These are phyloP conservation scores for Avicennia marina DNA, from an alignment of 257 asterid genomes.

Conservation along the genomic window DNA sequence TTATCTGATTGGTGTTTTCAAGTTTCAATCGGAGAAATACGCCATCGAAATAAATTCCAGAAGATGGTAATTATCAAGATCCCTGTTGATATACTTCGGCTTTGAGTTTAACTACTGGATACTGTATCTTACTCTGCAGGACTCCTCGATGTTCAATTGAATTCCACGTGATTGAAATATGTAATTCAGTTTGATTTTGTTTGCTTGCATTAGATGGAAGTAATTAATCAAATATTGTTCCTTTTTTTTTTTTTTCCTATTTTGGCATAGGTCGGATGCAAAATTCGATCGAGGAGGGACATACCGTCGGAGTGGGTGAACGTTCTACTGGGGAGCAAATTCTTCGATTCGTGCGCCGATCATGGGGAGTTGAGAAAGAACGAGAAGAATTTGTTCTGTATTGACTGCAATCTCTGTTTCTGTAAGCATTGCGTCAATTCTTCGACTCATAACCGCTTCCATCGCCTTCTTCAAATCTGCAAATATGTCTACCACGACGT, in stretches of 20 bases:
- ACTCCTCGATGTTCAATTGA: background rate
- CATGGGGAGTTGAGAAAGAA: constrained; percentile 48
- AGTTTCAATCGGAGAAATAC: background rate
- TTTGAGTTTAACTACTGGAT: background rate
- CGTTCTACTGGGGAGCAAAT: constrained; percentile 32
- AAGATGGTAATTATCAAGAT: constrained; percentile 21
- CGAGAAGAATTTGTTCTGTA: constrained; percentile 65
- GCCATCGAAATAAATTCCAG: background rate
- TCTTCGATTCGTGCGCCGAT: constrained; percentile 47
- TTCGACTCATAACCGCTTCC: constrained; percentile 30
- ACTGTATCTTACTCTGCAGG: constrained; percentile 6
- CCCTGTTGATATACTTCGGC: no score
- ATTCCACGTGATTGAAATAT: background rate
- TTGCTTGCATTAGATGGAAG: background rate
- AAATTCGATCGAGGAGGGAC: constrained; percentile 25
- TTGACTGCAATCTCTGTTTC: constrained; percentile 52
- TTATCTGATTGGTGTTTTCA: no score
- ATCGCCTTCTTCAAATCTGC: constrained; percentile 64
- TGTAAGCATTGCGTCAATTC: constrained; percentile 57
- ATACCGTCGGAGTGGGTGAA: constrained; percentile 46
- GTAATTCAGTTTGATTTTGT: background rate
- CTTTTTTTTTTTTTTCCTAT: no score
- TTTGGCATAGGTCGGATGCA: constrained; percentile 35
- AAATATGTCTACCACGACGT: constrained; percentile 74
- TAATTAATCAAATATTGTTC: background rate